A percentile compares a stretch with the other conserved stretches of the same genome.
phyloP scores from a whole-genome alignment of 2,329 filamentous ascomycete genomes.

The Tolypocladium sp. region DNA sequence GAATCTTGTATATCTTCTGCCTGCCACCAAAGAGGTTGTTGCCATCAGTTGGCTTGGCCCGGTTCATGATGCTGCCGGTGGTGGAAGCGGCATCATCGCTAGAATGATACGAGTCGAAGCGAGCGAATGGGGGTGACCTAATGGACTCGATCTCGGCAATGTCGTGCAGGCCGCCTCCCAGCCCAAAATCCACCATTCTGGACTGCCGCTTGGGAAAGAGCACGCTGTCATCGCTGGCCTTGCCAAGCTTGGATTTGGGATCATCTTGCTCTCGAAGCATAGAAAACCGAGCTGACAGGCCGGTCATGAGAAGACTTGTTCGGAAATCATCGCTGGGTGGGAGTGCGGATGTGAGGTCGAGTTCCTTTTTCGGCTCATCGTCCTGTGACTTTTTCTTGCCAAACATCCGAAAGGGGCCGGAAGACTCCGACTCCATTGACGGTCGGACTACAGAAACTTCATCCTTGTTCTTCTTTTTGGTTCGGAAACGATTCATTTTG shows the following conservation, averaged over 20 bases:
- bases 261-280: constrained; percentile 96
- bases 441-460: constrained; percentile 35
- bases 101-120: constrained; percentile 55
- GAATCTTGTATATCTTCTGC: constrained; percentile 90
- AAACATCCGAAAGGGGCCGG: constrained; percentile 45
- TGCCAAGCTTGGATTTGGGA: constrained; percentile 78
- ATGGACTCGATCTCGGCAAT: constrained; percentile 89
- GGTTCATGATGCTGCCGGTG: constrained; percentile 68
- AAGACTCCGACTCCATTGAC: constrained; percentile 46
- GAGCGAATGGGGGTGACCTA: constrained; percentile 48
- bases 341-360: constrained; percentile 66
- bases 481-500: constrained; percentile 65
- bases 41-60: constrained; percentile 74
- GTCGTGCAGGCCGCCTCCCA: constrained; percentile 55
- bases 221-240: constrained; percentile 92
- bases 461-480: constrained; percentile 61
- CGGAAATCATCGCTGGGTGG: constrained; percentile 85
- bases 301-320: constrained; percentile 92
- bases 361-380: constrained; percentile 50
- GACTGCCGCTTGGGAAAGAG: constrained; percentile 76
- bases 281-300: constrained; percentile 88
- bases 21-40: constrained; percentile 91
- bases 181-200: constrained; percentile 62
- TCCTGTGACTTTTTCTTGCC: constrained; percentile 45
- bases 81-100: constrained; percentile 64